Evolutionary conservation across 305 asterid species (phyloP).

Genomic region (Rubia occidens): DNA sequence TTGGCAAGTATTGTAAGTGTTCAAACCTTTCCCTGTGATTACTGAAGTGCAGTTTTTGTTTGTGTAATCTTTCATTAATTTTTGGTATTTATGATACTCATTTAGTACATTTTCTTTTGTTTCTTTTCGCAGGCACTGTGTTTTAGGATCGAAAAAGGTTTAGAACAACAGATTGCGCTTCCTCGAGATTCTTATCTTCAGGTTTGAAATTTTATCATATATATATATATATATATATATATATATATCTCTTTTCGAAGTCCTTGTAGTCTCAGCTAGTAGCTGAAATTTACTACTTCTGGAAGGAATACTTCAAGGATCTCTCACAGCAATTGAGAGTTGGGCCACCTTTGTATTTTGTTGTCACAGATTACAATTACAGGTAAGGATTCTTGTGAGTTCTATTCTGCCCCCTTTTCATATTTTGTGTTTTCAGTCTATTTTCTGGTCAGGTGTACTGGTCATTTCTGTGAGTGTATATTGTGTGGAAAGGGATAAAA

Average conservation of each 20-base stretch:
- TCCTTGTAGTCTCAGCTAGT: neutral
- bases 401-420: neutral
- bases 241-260: neutral
- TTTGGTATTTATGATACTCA: neutral
- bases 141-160: conserved; percentile 87
- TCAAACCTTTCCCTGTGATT: conserved; percentile 7
- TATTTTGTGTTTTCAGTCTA: neutral
- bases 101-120: conserved; percentile 11
- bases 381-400: conserved; percentile 24
- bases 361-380: conserved; percentile 80
- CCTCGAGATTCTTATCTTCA: conserved; percentile 98
- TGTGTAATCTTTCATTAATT: neutral
- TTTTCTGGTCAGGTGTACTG: neutral
- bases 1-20: conserved; percentile 90
- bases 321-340: conserved; percentile 72
- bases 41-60: neutral
- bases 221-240: too few relatives aligned
- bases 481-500: neutral
- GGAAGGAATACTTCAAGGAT: conserved; percentile 66
- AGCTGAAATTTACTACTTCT: neutral
- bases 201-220: conserved; percentile 35
- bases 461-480: neutral
- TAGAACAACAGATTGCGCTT: conserved; percentile 95
- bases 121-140: conserved; percentile 61
- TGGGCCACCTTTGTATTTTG: conserved; percentile 95